Conservation (phyloP, 2,329 filamentous ascomycete genomes). For the Beauveria bassiana region DNA sequence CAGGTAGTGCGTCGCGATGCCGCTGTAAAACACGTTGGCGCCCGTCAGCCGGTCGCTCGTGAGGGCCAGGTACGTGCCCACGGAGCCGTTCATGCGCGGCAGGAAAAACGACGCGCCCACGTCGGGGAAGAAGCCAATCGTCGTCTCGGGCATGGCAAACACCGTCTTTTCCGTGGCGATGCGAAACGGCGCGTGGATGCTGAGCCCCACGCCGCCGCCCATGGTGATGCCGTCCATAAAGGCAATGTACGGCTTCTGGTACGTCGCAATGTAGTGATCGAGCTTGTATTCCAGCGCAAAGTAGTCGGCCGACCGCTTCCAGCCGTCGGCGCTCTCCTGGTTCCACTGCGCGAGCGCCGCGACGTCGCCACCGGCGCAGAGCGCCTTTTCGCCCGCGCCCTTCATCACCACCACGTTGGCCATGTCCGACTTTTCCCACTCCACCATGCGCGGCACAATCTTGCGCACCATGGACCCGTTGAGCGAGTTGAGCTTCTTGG, state of each 20-base stretch:
- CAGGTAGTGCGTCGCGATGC: constrained; percentile 91
- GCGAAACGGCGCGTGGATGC: constrained; percentile 88
- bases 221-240: constrained; percentile 98
- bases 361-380: constrained; percentile 94
- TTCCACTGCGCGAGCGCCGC: constrained; percentile 69
- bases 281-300: constrained; percentile 95
- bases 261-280: constrained; percentile 91
- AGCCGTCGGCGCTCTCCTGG: constrained; percentile 57
- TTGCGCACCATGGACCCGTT: constrained; percentile 93
- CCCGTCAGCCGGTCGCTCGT: constrained; percentile 80
- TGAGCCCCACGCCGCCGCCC: constrained; percentile 93
- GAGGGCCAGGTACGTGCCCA: constrained; percentile 88
- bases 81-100: constrained; percentile 73
- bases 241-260: constrained; percentile 84
- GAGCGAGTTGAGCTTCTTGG: constrained; percentile 83
- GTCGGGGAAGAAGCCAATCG: constrained; percentile 97
- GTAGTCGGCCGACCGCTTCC: constrained; percentile 71
- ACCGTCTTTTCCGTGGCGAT: constrained; percentile 93
- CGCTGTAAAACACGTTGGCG: constrained; percentile 80
- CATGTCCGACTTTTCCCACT: constrained; percentile 93
- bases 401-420: constrained; percentile 91
- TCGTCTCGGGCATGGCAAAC: constrained; percentile 98
- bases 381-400: constrained; percentile 73
- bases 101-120: constrained; percentile 96
- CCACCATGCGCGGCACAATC: constrained; percentile 78